Base-by-base conservation (phyloP, 306 rosid species). In the Cyamopsis tetragonoloba region DNA sequence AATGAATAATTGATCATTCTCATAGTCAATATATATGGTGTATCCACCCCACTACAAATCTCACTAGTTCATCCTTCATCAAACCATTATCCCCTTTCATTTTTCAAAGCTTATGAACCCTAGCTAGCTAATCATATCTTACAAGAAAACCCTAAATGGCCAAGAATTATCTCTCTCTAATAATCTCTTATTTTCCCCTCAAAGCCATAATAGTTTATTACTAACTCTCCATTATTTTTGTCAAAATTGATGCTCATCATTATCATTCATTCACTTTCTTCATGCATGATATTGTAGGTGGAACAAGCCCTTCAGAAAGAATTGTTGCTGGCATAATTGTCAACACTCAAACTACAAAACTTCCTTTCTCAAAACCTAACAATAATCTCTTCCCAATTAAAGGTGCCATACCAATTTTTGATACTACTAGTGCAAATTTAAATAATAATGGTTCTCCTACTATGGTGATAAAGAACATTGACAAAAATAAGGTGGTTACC, bases 321-420 rank as follows among this genome's bases (percentile, higher is more conserved):
- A 51, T 81, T 9, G 72, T 81, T 1, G 57, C 72, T 19, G 85
- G 80, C 4, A 48, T 60, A 30, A 56, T 72, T 3, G 31, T 50
- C 30, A 50, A 50, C 67, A 28, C 84, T 30, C 77, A 75, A 70
- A 9, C 57, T 50, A 23, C 4, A 13, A 72, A 73, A 17, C 39
- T 77, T 20, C 86, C 83, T 65, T 82, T 82, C 81, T 64, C 83
- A 59, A 82, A 78, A 78, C 83, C 86, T 67, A 70, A 51, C 0
- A 77, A 77, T 14, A 68, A 51, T 53, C 11, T 68, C 66, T 55
- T 77, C 14, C 82, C 85, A 11, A 12, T 38, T 7, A 73, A 77
- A 39, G 60, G 68, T 30, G 53, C 54, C 59, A 69, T 50, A 2
- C 82, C 80, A 26, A 46, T 73, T 28, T 27, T 65, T 66, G 78